Percentiles rank a stretch among this genome's conserved stretches.
Conservation (phyloP, 768 basidiomycete genomes). For the Tylopilus balloui region DNA sequence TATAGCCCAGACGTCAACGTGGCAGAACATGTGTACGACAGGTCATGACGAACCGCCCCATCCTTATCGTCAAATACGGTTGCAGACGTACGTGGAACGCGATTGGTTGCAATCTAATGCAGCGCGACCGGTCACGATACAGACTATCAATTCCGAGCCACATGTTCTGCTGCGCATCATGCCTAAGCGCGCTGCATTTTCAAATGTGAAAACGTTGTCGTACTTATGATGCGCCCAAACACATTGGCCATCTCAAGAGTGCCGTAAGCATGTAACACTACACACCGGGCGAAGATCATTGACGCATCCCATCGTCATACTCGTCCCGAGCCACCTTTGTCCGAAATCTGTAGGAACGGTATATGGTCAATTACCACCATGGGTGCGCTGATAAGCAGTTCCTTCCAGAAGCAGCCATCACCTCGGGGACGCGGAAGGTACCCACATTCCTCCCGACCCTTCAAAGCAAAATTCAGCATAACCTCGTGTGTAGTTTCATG, state of each 20-base stretch:
- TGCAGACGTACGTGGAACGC: conserved; percentile 3
- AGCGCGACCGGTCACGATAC: not conserved
- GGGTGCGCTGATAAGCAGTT: conserved; percentile 11
- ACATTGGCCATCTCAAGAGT: not conserved
- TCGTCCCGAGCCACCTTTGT: not conserved
- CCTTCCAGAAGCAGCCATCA: conserved; percentile 30
- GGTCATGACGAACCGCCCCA: conserved; percentile 6
- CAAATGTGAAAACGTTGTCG: conserved; percentile 13
- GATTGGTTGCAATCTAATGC: not conserved
- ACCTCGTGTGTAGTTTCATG: conserved; percentile 18
- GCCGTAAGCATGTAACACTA: not conserved
- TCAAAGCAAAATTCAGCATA: conserved; percentile 9
- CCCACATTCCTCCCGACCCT: conserved; percentile 20
- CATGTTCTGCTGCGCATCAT: not conserved
- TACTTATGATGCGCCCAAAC: not conserved
- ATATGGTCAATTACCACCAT: conserved; percentile 6
- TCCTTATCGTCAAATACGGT: conserved; percentile 29
- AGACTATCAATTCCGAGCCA: not conserved
- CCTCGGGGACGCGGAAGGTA: conserved; percentile 24
- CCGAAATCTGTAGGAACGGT: not conserved
- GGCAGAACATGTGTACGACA: conserved; percentile 19
- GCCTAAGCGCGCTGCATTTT: conserved; percentile 5
- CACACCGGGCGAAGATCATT: not conserved
- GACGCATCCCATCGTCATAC: not conserved
- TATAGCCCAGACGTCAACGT: conserved; percentile 9